phyloP scores from a whole-genome alignment of 2,329 filamentous ascomycete species.

The Eurotiales sp. region DNA sequence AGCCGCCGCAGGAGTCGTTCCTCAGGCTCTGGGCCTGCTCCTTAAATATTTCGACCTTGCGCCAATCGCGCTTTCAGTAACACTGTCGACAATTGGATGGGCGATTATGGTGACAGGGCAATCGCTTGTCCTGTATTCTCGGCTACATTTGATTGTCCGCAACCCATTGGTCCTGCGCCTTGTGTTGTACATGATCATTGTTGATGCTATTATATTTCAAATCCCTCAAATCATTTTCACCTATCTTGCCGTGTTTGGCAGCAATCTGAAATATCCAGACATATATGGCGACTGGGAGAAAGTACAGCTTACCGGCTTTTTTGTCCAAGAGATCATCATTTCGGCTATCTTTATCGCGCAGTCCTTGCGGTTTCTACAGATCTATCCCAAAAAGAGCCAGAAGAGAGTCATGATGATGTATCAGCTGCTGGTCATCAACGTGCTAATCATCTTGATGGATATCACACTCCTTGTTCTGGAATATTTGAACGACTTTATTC shows the following conservation, averaged over 20 bases:
- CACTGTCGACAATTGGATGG: constrained; percentile 44
- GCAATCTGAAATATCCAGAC: constrained; percentile 23
- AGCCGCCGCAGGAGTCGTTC: constrained; percentile 40
- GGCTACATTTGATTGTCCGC: constrained; percentile 44
- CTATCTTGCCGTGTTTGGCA: constrained; percentile 36
- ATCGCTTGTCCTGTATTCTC: constrained; percentile 47
- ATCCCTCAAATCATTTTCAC: constrained; percentile 44
- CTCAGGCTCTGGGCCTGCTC: constrained; percentile 45
- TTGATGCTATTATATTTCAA: constrained; percentile 41
- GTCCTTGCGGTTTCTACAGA: constrained; percentile 47
- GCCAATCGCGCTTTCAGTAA: constrained; percentile 34
- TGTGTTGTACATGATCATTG: constrained; percentile 45
- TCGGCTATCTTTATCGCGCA: constrained; percentile 53
- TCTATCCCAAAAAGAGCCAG: constrained; percentile 15
- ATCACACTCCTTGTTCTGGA: constrained; percentile 40
- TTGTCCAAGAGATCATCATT: constrained; percentile 53
- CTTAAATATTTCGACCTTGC: constrained; percentile 44
- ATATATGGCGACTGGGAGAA: constrained; percentile 50
- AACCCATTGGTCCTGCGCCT: constrained; percentile 35
- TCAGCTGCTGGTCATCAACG: constrained; percentile 47
- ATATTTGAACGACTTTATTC: constrained; percentile 38
- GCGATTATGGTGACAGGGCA: constrained; percentile 48
- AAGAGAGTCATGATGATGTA: not conserved
- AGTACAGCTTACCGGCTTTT: constrained; percentile 56
- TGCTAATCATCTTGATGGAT: constrained; percentile 45